phyloP scores from a whole-genome alignment of 2,329 filamentous ascomycete species.

The Zymoseptoria tritici region DNA sequence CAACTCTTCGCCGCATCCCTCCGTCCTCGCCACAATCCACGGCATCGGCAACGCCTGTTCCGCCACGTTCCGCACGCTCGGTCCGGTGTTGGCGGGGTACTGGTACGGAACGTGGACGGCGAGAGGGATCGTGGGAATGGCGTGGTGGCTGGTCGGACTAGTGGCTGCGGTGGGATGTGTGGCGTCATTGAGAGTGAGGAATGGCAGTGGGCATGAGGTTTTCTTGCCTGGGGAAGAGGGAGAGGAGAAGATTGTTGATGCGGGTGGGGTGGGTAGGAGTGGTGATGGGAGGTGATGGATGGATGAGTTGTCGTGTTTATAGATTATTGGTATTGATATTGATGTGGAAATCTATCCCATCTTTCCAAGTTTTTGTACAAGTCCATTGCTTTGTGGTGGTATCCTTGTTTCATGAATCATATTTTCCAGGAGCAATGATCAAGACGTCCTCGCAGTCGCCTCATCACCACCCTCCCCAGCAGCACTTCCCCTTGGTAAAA shows the following conservation, averaged over 20 bases:
- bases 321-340: no score
- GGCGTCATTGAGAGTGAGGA: conserved; percentile 54
- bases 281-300: conserved; percentile 22
- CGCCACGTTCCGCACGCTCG: conserved; percentile 48
- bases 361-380: no score
- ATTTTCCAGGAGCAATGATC: no score
- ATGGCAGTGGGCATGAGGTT: conserved; percentile 58
- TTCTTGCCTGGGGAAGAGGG: conserved; percentile 43
- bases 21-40: conserved; percentile 51
- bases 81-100: conserved; percentile 49
- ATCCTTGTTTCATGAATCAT: no score
- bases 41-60: conserved; percentile 51
- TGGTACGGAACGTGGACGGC: conserved; percentile 48
- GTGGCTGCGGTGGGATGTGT: conserved; percentile 52
- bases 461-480: neutral
- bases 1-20: conserved; percentile 50
- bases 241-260: conserved; percentile 22
- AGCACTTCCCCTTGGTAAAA: neutral
- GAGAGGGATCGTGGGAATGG: conserved; percentile 47
- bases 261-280: conserved; percentile 18
- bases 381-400: no score
- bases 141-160: conserved; percentile 51
- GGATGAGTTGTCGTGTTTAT: no score
- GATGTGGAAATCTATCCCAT: no score
- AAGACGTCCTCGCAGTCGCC: no score